Evolutionary conservation across 345 rosid genomes (phyloP).

Genomic region (Sonneratia caseolaris): DNA sequence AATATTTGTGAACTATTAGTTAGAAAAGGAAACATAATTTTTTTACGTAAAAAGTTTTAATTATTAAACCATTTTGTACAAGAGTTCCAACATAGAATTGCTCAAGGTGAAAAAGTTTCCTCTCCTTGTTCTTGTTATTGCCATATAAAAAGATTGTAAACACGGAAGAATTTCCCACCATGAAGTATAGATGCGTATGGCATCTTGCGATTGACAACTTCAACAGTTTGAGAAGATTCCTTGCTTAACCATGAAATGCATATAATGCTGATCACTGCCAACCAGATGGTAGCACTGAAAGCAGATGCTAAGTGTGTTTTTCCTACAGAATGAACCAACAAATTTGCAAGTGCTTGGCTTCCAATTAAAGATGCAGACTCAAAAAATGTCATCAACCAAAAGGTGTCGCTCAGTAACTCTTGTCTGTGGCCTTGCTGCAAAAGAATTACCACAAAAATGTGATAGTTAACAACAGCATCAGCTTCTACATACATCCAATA

Average conservation of each 20-base stretch:
- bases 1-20: neutral
- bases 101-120: neutral
- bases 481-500: neutral
- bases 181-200: conserved; percentile 42
- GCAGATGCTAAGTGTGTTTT: conserved; percentile 38
- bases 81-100: neutral
- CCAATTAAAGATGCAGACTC: conserved; percentile 69
- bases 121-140: neutral
- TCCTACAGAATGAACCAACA: conserved; percentile 38
- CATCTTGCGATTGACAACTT: conserved; percentile 29
- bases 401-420: conserved; percentile 65
- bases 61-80: neutral
- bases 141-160: neutral
- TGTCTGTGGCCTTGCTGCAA: conserved; percentile 77
- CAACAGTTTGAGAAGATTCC: conserved; percentile 30
- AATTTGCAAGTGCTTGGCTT: conserved; percentile 69
- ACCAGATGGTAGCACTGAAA: conserved; percentile 28
- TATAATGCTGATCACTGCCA: conserved; percentile 43
- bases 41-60: neutral
- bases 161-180: conserved; percentile 30
- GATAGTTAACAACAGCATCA: conserved; percentile 4
- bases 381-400: conserved; percentile 81
- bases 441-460: conserved; percentile 6
- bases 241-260: conserved; percentile 41
- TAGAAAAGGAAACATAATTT: neutral